phyloP scores from a whole-genome alignment of 2,329 filamentous ascomycete species.

The Lojkania enalia region DNA sequence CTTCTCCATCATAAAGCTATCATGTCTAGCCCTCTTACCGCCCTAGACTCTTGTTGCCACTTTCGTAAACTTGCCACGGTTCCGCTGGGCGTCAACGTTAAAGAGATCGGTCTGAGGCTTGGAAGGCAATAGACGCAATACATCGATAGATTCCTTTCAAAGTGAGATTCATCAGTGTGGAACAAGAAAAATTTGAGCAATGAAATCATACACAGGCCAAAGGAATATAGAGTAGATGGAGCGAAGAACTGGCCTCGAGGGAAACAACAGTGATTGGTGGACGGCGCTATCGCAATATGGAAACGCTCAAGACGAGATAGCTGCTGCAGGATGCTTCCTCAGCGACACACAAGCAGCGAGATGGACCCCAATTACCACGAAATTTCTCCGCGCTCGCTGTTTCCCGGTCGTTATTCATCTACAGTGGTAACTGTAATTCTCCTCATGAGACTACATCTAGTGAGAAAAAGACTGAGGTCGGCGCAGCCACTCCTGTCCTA shows the following conservation, averaged over 20 bases:
- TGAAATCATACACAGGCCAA: constrained; percentile 12
- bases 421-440: constrained; percentile 3
- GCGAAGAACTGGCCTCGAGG: constrained; percentile 10
- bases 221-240: constrained; percentile 11
- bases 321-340: constrained; percentile 22
- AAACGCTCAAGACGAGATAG: constrained; percentile 17
- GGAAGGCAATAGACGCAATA: too few species aligned
- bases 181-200: constrained; percentile 6
- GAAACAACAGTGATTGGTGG: constrained; percentile 17
- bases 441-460: constrained; percentile 2
- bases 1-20: too few species aligned
- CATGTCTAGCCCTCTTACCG: too few species aligned
- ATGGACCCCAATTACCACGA: constrained; percentile 3
- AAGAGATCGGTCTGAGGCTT: too few species aligned
- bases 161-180: constrained; percentile 6
- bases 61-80: too few species aligned
- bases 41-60: too few species aligned
- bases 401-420: constrained; percentile 5
- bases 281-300: constrained; percentile 16
- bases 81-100: too few species aligned
- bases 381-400: not conserved
- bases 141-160: too few species aligned
- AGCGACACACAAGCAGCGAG: constrained; percentile 7
- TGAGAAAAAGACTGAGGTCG: constrained; percentile 4
- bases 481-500: not conserved